Percentiles rank a stretch among this genome's conserved stretches.
Evolutionary conservation across 129 eudicot genomes (phyloP).

Genomic region (Logfia minima): DNA sequence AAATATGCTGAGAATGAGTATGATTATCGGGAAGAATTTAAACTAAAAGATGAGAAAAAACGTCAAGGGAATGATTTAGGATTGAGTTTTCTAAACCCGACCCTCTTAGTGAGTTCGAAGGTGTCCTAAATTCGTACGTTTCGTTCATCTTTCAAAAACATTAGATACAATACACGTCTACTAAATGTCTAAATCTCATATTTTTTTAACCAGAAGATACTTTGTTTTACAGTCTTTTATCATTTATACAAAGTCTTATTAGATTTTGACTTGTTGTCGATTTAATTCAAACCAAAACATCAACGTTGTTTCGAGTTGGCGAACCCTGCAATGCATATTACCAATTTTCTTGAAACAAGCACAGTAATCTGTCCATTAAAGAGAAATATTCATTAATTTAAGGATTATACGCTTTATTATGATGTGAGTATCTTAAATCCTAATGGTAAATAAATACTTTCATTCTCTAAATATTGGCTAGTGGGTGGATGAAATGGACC

Average conservation of each 20-base stretch:
- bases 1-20: no score
- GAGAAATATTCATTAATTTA: neutral
- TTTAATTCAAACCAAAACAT: neutral
- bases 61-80: no score
- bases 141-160: neutral
- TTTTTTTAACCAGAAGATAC: no score
- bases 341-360: neutral
- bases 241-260: no score
- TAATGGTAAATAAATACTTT: neutral
- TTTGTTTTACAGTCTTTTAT: no score
- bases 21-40: no score
- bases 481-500: conserved; percentile 3
- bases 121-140: neutral
- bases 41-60: no score
- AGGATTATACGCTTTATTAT: neutral
- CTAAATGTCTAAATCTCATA: no score
- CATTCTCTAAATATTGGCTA: neutral
- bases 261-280: neutral
- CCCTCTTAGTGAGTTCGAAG: neutral
- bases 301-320: neutral
- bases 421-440: neutral
- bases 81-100: neutral
- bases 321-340: neutral
- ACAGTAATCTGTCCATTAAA: neutral
- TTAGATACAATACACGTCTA: no score